These are phyloP conservation scores for Coleophoma cylindrospora DNA, from an alignment of 2,329 filamentous ascomycete genomes.

Conservation along the genomic window DNA sequence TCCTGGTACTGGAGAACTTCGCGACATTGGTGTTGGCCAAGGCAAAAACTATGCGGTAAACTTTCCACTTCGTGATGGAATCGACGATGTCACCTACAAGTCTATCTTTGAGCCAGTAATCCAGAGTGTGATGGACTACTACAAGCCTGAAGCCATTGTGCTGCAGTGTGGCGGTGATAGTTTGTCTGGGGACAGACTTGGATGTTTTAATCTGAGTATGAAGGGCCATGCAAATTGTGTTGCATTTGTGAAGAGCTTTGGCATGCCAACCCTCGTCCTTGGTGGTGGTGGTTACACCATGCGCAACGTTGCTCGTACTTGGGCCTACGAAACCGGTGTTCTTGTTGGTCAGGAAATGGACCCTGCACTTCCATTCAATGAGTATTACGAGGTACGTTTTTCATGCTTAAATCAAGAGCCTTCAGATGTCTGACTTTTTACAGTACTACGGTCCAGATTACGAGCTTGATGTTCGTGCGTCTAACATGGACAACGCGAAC, in stretches of 20 bases:
- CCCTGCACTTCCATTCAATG: slow-evolving; percentile 85
- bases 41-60: slow-evolving; percentile 90
- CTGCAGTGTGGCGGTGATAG: slow-evolving; percentile 95
- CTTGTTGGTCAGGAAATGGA: slow-evolving; percentile 80
- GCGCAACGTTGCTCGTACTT: slow-evolving; percentile 92
- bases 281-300: slow-evolving; percentile 97
- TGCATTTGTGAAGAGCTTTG: slow-evolving; percentile 81
- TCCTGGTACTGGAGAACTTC: slow-evolving; percentile 82
- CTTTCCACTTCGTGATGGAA: slow-evolving; percentile 86
- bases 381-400: slow-evolving; percentile 74
- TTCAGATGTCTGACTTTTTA: slow-evolving; percentile 32
- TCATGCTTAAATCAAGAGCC: slow-evolving; percentile 37
- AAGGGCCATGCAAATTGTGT: slow-evolving; percentile 93
- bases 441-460: slow-evolving; percentile 91
- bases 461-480: slow-evolving; percentile 81
- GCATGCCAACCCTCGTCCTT: slow-evolving; percentile 82
- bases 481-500: slow-evolving; percentile 89
- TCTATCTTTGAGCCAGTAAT: slow-evolving; percentile 91
- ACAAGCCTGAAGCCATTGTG: slow-evolving; percentile 86
- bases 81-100: slow-evolving; percentile 85
- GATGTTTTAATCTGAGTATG: slow-evolving; percentile 98
- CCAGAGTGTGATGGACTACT: slow-evolving; percentile 78
- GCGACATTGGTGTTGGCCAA: slow-evolving; percentile 80
- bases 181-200: slow-evolving; percentile 86
- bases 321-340: slow-evolving; percentile 93